Conservation (phyloP, 2,329 filamentous ascomycete genomes). For the Amauroascus niger region DNA sequence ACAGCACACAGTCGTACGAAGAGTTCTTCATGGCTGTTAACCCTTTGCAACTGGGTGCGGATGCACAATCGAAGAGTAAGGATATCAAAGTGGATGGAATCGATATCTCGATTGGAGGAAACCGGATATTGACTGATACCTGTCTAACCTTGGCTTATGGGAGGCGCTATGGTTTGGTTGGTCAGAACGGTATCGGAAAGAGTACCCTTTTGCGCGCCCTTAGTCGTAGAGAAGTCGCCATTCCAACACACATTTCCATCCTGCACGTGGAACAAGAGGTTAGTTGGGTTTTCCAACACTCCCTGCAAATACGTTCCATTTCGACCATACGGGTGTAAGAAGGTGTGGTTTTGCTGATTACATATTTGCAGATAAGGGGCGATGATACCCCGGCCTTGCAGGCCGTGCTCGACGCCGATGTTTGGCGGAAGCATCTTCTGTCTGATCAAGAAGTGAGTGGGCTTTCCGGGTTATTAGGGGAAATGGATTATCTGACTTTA, state of each 20-base stretch:
- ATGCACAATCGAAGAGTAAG: conserved; percentile 75
- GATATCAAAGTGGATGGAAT: conserved; percentile 97
- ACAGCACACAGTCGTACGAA: conserved; percentile 84
- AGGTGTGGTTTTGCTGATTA: conserved; percentile 2
- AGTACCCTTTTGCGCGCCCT: conserved; percentile 87
- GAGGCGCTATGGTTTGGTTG: conserved; percentile 89
- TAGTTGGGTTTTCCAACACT: too few species aligned
- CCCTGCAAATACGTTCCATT: too few species aligned
- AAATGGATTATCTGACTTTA: not conserved
- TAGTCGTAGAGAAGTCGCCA: conserved; percentile 83
- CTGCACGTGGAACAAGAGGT: conserved; percentile 97
- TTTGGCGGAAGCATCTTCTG: conserved; percentile 93
- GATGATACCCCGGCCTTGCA: conserved; percentile 93
- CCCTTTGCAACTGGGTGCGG: conserved; percentile 73
- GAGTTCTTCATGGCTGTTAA: conserved; percentile 99
- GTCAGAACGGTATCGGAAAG: conserved; percentile 98
- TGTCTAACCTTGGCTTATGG: conserved; percentile 84
- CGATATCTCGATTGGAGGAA: conserved; percentile 83
- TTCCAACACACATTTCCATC: conserved; percentile 97
- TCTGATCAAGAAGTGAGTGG: conserved; percentile 68
- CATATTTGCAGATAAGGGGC: conserved; percentile 63
- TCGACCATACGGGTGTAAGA: not conserved
- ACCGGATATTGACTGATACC: conserved; percentile 83
- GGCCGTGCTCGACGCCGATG: conserved; percentile 91
- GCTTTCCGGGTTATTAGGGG: not conserved